phyloP scores from a whole-genome alignment of 768 basidiomycete species.

The Lactarius sp. region DNA sequence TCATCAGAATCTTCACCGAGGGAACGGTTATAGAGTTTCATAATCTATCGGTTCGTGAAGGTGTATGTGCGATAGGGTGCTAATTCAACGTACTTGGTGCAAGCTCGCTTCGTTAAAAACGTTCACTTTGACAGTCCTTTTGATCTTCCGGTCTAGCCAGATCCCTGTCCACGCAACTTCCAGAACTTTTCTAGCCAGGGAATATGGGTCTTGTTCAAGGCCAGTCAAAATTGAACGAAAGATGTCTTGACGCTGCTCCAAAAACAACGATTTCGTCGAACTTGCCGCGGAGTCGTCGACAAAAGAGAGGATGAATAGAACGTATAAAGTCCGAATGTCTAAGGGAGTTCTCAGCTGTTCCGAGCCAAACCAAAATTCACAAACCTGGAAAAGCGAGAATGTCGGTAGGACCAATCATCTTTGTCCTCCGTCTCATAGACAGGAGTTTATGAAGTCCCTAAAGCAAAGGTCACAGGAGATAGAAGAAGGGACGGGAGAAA shows the following conservation, averaged over 20 bases:
- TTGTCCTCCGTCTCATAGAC: slow-evolving; percentile 62
- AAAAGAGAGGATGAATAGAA: slow-evolving; percentile 71
- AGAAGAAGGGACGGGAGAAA: not conserved
- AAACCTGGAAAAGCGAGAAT: slow-evolving; percentile 54
- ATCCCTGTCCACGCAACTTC: slow-evolving; percentile 74
- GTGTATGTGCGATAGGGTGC: not conserved
- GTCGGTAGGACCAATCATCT: slow-evolving; percentile 37
- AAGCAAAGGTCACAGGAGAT: not conserved
- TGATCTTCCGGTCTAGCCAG: slow-evolving; percentile 70
- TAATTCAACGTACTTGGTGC: slow-evolving; percentile 45
- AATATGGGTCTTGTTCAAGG: slow-evolving; percentile 58
- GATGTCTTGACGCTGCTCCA: slow-evolving; percentile 64
- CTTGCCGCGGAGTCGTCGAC: slow-evolving; percentile 45
- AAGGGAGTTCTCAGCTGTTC: slow-evolving; percentile 19
- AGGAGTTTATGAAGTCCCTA: slow-evolving; percentile 65
- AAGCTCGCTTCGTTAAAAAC: slow-evolving; percentile 66
- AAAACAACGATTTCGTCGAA: slow-evolving; percentile 55
- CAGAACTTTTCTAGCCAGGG: slow-evolving; percentile 56
- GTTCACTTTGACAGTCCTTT: slow-evolving; percentile 62
- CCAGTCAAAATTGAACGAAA: slow-evolving; percentile 74
- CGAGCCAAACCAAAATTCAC: slow-evolving; percentile 17
- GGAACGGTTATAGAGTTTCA: slow-evolving; percentile 68
- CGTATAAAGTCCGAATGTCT: slow-evolving; percentile 79
- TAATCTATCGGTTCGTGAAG: slow-evolving; percentile 41
- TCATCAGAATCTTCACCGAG: slow-evolving; percentile 47